phyloP scores from a whole-genome alignment of 2,329 filamentous ascomycete species.

The Talaromyces piceae region DNA sequence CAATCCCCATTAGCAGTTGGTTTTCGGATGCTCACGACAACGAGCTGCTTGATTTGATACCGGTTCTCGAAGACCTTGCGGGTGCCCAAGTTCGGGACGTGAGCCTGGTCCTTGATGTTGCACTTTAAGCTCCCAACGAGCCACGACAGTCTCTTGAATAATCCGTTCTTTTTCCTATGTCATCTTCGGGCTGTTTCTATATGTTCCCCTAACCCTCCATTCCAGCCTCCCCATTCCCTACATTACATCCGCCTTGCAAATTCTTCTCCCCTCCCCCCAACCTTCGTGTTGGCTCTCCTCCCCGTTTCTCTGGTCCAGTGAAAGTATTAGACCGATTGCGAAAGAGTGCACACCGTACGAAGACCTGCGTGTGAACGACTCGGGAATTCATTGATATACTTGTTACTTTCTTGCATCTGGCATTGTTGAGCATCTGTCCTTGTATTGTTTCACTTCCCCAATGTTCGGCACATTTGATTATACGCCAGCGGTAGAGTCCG shows the following conservation, averaged over 20 bases:
- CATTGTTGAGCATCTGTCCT: conserved; percentile 11
- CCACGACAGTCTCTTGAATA: background rate
- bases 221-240: background rate
- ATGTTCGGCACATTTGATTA: conserved; percentile 4
- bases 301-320: conserved; percentile 5
- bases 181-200: background rate
- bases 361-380: conserved; percentile 5
- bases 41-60: conserved; percentile 93
- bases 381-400: conserved; percentile 5
- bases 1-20: conserved; percentile 99
- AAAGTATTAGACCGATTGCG: conserved; percentile 10
- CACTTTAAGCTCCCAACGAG: conserved; percentile 43
- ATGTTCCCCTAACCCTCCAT: background rate
- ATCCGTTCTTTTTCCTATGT: background rate
- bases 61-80: conserved; percentile 94
- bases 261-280: no score
- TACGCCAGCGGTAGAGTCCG: conserved; percentile 11
- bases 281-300: background rate
- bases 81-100: conserved; percentile 85
- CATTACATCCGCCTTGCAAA: background rate
- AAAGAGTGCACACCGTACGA: conserved; percentile 1
- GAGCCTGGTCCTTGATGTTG: conserved; percentile 91
- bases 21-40: conserved; percentile 99
- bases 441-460: background rate
- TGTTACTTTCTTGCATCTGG: conserved; percentile 8